Base-by-base conservation (phyloP, 495 filamentous ascomycete species). In the Talaromyces nanjingensis region DNA sequence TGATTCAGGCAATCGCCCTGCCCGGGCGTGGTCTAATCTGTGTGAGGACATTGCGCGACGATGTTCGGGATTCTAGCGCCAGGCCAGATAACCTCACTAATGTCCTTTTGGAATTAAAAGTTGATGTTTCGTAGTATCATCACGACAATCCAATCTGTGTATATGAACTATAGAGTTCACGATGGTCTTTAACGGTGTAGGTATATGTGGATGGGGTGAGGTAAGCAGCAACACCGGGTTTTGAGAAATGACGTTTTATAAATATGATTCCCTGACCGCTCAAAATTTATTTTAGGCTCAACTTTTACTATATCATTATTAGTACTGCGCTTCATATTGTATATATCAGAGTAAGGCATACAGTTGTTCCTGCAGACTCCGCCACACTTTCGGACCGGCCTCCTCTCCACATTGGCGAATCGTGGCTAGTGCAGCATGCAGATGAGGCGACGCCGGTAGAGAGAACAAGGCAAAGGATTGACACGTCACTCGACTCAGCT, bases 41-140 rank as follows among this genome's bases (percentile, higher is more conserved):
- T 79, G 59, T 65, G 70, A 77, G 69, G 37, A 31, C 34, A 39
- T 71, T 74, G 69, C 79, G 60, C 65, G 70, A 78, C 70, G 68
- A 68, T 73, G 79, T 77, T 62, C 64, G 54, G 69, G 62, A 68
- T 65, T 65, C 67, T 64, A 65, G 66, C 59, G 74, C 60, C 70
- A 72, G 67, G 70, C 60, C 66, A 67, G 63, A 63, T 68, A 68
- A 70, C 67, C 63, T 72, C 64, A 65, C 57, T 68, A 72, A 59
- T 54, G 71, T 55, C 68, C 59, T 63, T 67, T 54, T 54, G 16
- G 22, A 12, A 20, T 33, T 52, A 37, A 12, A 57, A 25, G 6
- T 25, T 54, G 9, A 25, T 49, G 12, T n/a, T 22, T 31, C 22
- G 5, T 9, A n/a, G 39, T 59, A 8, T 52, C 54, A 59, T 64